A percentile compares a stretch with the other conserved stretches of the same genome.
Evolutionary conservation across 2,329 filamentous ascomycete genomes (phyloP).

Genomic region (Elsinoe australis): DNA sequence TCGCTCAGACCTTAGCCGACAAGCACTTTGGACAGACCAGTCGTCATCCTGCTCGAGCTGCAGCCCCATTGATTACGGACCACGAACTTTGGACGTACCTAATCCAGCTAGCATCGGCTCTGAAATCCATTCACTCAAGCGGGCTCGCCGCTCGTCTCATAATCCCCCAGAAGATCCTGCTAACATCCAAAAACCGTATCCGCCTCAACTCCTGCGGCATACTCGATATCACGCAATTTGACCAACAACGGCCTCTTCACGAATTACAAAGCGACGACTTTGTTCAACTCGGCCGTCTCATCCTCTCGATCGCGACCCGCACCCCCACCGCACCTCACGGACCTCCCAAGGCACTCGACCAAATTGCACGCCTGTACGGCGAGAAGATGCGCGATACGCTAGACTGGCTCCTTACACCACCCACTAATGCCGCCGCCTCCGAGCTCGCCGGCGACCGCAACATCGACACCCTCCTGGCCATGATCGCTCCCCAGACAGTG

Average conservation of each 20-base stretch:
- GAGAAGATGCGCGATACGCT: slow-evolving; percentile 71
- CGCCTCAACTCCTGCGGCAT: slow-evolving; percentile 82
- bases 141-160: slow-evolving; percentile 80
- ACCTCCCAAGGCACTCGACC: slow-evolving; percentile 63
- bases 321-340: slow-evolving; percentile 48
- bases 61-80: slow-evolving; percentile 52
- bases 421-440: slow-evolving; percentile 25
- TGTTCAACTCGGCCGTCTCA: slow-evolving; percentile 70
- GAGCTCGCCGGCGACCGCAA: slow-evolving; percentile 49
- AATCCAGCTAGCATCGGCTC: slow-evolving; percentile 78
- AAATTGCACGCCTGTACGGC: slow-evolving; percentile 69
- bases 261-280: slow-evolving; percentile 88
- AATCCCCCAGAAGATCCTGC: slow-evolving; percentile 76
- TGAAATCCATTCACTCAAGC: slow-evolving; percentile 74
- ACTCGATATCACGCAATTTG: slow-evolving; percentile 80
- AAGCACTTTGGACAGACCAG: slow-evolving; percentile 54
- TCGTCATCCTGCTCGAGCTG: slow-evolving; percentile 20
- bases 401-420: slow-evolving; percentile 68
- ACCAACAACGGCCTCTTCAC: slow-evolving; percentile 56
- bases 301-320: slow-evolving; percentile 67
- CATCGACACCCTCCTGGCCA: slow-evolving; percentile 69
- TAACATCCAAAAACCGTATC: slow-evolving; percentile 85
- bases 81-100: slow-evolving; percentile 83
- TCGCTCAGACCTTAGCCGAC: slow-evolving; percentile 83
- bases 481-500: slow-evolving; percentile 70